Evolutionary conservation across 2,329 filamentous ascomycete genomes (phyloP).

Genomic region (Stagonosporopsis cucurbitacearum): DNA sequence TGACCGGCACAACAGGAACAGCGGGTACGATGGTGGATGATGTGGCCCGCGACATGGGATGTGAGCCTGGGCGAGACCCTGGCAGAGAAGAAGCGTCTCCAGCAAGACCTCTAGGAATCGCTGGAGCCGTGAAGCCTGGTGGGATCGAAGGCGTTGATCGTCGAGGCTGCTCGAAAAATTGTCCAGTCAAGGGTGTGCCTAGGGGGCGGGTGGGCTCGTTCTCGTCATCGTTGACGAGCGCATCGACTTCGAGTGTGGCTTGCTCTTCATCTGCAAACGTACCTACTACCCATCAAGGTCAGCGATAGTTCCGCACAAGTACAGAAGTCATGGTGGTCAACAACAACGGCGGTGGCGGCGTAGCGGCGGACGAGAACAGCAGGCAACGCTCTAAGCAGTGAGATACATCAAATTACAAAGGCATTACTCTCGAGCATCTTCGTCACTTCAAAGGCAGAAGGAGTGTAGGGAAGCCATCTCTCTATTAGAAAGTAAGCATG

Average conservation of each 20-base stretch:
- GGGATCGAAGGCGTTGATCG: conserved; percentile 55
- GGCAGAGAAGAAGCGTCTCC: conserved; percentile 32
- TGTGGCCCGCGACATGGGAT: conserved; percentile 46
- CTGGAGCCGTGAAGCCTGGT: conserved; percentile 51
- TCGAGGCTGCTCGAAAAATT: conserved; percentile 46
- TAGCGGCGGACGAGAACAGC: conserved; percentile 1
- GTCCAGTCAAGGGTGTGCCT: conserved; percentile 28
- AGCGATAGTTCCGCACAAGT: conserved; percentile 41
- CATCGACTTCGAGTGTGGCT: conserved; percentile 69
- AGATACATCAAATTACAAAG: conserved; percentile 40
- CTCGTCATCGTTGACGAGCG: conserved; percentile 66
- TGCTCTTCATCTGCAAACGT: conserved; percentile 65
- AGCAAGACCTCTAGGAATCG: conserved; percentile 27
- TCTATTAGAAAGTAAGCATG: conserved; percentile 53
- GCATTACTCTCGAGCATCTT: conserved; percentile 47
- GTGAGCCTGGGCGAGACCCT: conserved; percentile 31
- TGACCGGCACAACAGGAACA: conserved; percentile 51
- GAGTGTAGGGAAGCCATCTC: conserved; percentile 46
- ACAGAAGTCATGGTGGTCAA: not conserved
- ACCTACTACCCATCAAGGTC: conserved; percentile 63
- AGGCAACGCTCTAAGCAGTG: conserved; percentile 29
- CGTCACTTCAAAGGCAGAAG: conserved; percentile 47
- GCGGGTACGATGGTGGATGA: conserved; percentile 43
- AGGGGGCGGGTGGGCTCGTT: conserved; percentile 42
- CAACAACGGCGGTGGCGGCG: conserved; percentile 28